These are phyloP conservation scores for Ligustrum vulgare DNA, from an alignment of 257 asterid genomes.

Conservation along the genomic window DNA sequence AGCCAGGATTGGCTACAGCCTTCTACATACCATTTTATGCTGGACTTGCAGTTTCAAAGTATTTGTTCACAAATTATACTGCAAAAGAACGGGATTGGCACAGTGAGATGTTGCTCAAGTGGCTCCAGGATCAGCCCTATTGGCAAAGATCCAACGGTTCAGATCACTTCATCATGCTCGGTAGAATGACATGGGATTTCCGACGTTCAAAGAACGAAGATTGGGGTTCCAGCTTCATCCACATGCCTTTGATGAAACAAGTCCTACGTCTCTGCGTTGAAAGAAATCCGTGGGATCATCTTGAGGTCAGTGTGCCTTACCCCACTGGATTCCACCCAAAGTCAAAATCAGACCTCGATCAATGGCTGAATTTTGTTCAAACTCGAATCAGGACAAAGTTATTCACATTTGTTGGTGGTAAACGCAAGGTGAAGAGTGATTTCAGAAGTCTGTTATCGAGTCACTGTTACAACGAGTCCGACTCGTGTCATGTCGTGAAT, in stretches of 20 bases:
- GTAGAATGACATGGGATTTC: constrained; percentile 69
- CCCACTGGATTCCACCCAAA: constrained; percentile 70
- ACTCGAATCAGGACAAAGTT: constrained; percentile 31
- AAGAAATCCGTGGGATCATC: constrained; percentile 52
- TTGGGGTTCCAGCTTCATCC: constrained; percentile 62
- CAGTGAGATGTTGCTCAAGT: constrained; percentile 34
- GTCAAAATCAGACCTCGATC: constrained; percentile 33
- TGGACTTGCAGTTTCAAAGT: constrained; percentile 48
- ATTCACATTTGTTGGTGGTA: constrained; percentile 58
- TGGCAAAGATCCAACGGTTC: constrained; percentile 50
- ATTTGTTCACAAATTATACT: constrained; percentile 39
- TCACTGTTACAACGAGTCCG: constrained; percentile 45
- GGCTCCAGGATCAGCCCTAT: constrained; percentile 43
- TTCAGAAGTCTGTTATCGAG: constrained; percentile 38
- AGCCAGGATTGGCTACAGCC: constrained; percentile 58
- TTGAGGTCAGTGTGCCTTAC: constrained; percentile 60
- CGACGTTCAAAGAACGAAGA: constrained; percentile 42
- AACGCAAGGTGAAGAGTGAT: constrained; percentile 40
- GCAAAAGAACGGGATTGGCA: constrained; percentile 44
- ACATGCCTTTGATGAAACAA: constrained; percentile 52
- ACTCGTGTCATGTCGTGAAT: constrained; percentile 48
- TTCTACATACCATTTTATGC: constrained; percentile 65
- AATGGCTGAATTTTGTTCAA: constrained; percentile 40
- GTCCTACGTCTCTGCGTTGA: constrained; percentile 46
- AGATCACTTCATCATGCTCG: constrained; percentile 62